Conservation (phyloP, 805 yeast species). For the Barnettozyma sp. region DNA sequence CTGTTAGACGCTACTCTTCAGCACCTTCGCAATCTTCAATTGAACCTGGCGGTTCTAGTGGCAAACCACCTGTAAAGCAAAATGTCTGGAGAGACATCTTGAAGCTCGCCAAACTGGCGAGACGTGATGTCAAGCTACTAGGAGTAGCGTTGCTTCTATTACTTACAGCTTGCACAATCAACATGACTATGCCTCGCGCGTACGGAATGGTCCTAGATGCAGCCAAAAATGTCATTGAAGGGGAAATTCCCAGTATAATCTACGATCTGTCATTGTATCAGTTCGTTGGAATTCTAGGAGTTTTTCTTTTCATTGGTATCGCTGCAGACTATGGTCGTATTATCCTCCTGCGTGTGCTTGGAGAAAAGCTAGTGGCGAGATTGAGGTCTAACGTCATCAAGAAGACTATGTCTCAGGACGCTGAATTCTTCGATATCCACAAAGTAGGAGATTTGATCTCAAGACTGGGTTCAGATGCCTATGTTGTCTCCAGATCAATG, state of each 20-base stretch:
- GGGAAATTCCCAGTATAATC: slow-evolving; percentile 28
- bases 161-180: slow-evolving; percentile 40
- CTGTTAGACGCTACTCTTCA: not conserved
- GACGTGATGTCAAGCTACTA: slow-evolving; percentile 39
- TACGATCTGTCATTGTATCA: slow-evolving; percentile 51
- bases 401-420: slow-evolving; percentile 78
- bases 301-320: slow-evolving; percentile 45
- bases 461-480: slow-evolving; percentile 83
- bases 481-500: slow-evolving; percentile 78
- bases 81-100: slow-evolving; percentile 24
- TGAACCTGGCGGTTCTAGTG: too few species aligned
- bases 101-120: slow-evolving; percentile 37
- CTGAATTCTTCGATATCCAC: slow-evolving; percentile 89
- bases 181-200: slow-evolving; percentile 48
- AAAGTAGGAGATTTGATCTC: slow-evolving; percentile 93
- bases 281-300: slow-evolving; percentile 53
- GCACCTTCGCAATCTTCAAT: too few species aligned
- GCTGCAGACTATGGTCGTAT: slow-evolving; percentile 72
- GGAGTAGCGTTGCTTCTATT: slow-evolving; percentile 37
- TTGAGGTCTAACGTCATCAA: slow-evolving; percentile 71
- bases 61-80: not conserved
- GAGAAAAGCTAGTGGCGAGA: slow-evolving; percentile 83
- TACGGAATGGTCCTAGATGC: slow-evolving; percentile 52
- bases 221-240: slow-evolving; percentile 30
- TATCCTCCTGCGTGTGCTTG: slow-evolving; percentile 60